Evolutionary conservation across 2,329 filamentous ascomycete genomes (phyloP), one percentile per base, ranked within the genome.

Genomic region (Sarocladium strictum): DNA sequence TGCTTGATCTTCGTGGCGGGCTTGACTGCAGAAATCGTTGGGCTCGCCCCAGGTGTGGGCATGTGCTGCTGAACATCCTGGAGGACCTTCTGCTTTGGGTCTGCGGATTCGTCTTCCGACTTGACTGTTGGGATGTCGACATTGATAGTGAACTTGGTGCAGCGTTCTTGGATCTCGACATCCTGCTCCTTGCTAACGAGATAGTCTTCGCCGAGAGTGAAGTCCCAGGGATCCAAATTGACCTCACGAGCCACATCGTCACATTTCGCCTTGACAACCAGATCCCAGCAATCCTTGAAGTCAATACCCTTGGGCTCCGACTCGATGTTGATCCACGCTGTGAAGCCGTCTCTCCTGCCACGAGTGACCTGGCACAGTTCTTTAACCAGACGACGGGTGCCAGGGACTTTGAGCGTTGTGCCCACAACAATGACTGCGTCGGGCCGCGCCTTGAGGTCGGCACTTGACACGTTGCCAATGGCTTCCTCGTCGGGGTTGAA

Each of bases 401-500:
- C 94, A 1, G 93, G 93, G 51, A 99, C 92, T 67, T 97, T 97
- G 62, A 99, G 75, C 56, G 90, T 97, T 2, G 94, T 99, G 53
- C 94, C 94, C 9, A 96, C 94, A 26, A 99, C 94, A 61, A 99
- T 85, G 24, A 99, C 81, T 17, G 92, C 92, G 68, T 97, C 94
- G 0, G 94, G 93, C 35, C 91, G 81, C 40, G 86, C 82, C 57
- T 90, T 87, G 56, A 97, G 75, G 67, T 99, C 94, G 3, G 92
- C 86, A 60, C 84, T 85, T 53, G 92, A 90, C 38, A 96, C 92
- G 21, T 89, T 89, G 41, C 93, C 92, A 67, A 99, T 99, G 14
- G 94, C 93, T 62, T 97, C 93, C 61, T 94, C 90, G 60, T 99
- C 94, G 0, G 94, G 94, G 66, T 97, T 97, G 67, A 90, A 87